A percentile compares a stretch with the other conserved stretches of the same genome.
phyloP scores from a whole-genome alignment of 2,329 filamentous ascomycete species.

The Penicillium nordicum region DNA sequence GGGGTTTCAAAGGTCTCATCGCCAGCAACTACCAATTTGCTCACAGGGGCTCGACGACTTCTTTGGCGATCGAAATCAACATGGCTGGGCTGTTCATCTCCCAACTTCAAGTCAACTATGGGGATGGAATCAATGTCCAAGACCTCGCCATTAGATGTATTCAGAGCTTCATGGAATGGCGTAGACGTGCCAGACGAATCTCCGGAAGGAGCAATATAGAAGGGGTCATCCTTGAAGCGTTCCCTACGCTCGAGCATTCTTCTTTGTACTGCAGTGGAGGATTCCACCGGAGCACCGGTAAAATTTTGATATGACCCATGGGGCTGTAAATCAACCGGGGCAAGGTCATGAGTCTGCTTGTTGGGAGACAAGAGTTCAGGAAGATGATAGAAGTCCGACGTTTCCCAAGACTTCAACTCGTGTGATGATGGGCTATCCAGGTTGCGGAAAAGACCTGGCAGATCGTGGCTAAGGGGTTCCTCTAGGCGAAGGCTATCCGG shows the following conservation, averaged over 20 bases:
- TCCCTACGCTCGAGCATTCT: conserved; percentile 74
- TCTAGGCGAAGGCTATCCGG: conserved; percentile 75
- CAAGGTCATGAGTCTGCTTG: conserved; percentile 22
- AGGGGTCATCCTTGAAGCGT: conserved; percentile 87
- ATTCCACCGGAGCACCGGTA: conserved; percentile 51
- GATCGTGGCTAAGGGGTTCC: conserved; percentile 72
- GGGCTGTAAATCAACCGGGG: conserved; percentile 20
- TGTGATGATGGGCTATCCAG: conserved; percentile 49
- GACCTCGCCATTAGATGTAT: conserved; percentile 69
- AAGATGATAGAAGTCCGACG: conserved; percentile 40
- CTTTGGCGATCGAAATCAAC: conserved; percentile 23
- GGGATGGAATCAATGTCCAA: conserved; percentile 93
- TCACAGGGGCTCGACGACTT: conserved; percentile 46
- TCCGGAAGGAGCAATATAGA: conserved; percentile 70
- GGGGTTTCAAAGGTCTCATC: conserved; percentile 66
- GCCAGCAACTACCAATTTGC: conserved; percentile 64
- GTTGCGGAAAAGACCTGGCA: conserved; percentile 61
- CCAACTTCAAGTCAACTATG: conserved; percentile 86
- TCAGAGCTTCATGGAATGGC: conserved; percentile 73
- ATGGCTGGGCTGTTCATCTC: conserved; percentile 42
- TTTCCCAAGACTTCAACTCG: background rate
- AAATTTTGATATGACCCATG: conserved; percentile 38
- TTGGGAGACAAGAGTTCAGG: conserved; percentile 23
- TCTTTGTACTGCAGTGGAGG: conserved; percentile 69
- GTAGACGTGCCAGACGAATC: conserved; percentile 63